Conservation (phyloP, 371 early-diverging fungal species). For the Mortierella sp. region DNA sequence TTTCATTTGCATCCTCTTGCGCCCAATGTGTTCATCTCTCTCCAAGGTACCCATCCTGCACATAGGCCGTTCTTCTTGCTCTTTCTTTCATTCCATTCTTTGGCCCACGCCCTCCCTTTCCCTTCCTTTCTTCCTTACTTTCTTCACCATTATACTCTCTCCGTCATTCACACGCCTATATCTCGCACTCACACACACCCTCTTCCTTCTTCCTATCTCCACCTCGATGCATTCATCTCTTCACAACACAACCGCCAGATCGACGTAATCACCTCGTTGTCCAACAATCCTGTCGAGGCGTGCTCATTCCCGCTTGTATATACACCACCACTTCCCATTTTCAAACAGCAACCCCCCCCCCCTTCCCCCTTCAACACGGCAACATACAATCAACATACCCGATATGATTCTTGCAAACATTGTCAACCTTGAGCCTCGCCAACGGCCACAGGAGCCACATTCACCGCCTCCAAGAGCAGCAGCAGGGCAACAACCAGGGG, state of each 20-base stretch:
- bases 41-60: too few relatives aligned
- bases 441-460: neutral
- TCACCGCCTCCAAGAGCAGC: neutral
- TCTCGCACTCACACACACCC: neutral
- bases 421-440: neutral
- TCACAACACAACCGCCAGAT: neutral
- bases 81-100: too few relatives aligned
- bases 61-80: too few relatives aligned
- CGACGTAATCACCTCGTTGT: neutral
- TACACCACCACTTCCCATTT: neutral
- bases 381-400: neutral
- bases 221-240: neutral
- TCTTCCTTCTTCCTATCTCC: neutral
- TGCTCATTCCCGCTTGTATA: neutral
- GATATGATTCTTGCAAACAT: neutral
- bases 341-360: neutral
- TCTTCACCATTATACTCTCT: too few relatives aligned
- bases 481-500: neutral
- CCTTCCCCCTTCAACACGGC: too few relatives aligned
- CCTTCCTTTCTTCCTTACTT: too few relatives aligned
- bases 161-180: too few relatives aligned
- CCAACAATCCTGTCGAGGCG: neutral
- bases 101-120: too few relatives aligned
- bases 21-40: too few relatives aligned
- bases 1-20: too few relatives aligned